Evolutionary conservation across 2,329 filamentous ascomycete species (phyloP), one percentile per base, ranked within the genome.

Genomic region (Claviceps sp.): DNA sequence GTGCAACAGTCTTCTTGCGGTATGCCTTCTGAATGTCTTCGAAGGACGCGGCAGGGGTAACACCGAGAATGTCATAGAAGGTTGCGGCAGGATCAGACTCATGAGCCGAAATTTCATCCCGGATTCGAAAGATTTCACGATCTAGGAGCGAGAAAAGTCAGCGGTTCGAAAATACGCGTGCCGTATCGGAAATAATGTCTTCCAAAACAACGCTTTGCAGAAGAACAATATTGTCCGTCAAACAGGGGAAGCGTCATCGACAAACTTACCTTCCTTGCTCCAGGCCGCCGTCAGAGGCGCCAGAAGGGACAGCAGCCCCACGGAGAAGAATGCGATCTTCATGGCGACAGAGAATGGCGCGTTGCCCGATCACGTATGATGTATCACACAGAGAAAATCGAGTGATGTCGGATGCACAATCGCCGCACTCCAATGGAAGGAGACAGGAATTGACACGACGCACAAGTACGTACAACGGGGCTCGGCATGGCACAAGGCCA

Each of bases 101-200:
- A 67, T 96, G 87, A 57, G 82, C 74, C 45, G 80, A 71, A 52
- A 98, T 79, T 66, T 97, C 93, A 71, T 96, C 89, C 63, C 85
- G 85, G 56, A 98, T 77, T 61, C 89, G 86, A 74, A 98, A 98
- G 72, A 98, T 97, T 71, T 98, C 93, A 65, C 94, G 88, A 71
- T 98, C 93, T 94, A 62, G 29, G 46, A 45, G 40, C 43, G 16
- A 26, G 13, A 44, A 16, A 13, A 26, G 42, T 44, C 20, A 44
- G 42, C 42, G 16, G 16, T 22, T 16, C 1, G 3, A 2, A 44
- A 14, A 13, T 44, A 6, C 16, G 11, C 40, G 17, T 9, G 29
- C 29, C 29, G 29, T 34, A 4, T 4, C 29, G 29, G 11, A 11
- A 11, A 11, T 9, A 9, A 9, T 9, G 9, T 34, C 29, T 34